phyloP scores from a whole-genome alignment of 306 rosid genomes.

The Urtica urens region DNA sequence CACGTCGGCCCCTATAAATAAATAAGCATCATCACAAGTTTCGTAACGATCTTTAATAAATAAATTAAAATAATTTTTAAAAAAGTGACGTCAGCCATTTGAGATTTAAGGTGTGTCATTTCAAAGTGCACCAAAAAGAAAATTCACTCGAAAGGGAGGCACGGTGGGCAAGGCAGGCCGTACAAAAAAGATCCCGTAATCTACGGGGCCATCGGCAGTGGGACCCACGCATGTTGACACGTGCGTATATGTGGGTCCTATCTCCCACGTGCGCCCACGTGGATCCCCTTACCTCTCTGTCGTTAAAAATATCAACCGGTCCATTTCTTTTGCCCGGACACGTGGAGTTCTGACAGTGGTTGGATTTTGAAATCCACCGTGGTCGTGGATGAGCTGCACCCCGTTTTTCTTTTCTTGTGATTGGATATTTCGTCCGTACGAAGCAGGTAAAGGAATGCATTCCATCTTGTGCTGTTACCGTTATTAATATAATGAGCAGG shows the following conservation, averaged over 20 bases:
- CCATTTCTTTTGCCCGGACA: neutral
- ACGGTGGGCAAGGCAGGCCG: slow-evolving; percentile 24
- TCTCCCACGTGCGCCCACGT: slow-evolving; percentile 30
- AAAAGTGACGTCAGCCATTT: neutral
- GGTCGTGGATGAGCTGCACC: neutral
- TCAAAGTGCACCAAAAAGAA: too few relatives aligned
- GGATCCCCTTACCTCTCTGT: slow-evolving; percentile 34
- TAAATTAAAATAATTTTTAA: too few relatives aligned
- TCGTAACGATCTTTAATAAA: too few relatives aligned
- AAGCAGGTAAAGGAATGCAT: neutral
- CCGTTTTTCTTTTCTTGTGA: slow-evolving; percentile 7
- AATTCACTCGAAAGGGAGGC: slow-evolving; percentile 1
- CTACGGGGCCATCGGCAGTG: slow-evolving; percentile 31
- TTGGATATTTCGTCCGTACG: slow-evolving; percentile 15
- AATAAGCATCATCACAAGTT: too few relatives aligned
- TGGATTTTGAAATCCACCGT: neutral
- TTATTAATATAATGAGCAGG: too few relatives aligned
- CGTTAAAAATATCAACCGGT: slow-evolving; percentile 20
- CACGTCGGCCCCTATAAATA: neutral
- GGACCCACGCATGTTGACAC: slow-evolving; percentile 31
- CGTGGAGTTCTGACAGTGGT: neutral
- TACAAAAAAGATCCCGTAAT: slow-evolving; percentile 55
- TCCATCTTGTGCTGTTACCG: slow-evolving; percentile 29
- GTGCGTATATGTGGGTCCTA: slow-evolving; percentile 32
- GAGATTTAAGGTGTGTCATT: too few relatives aligned